A percentile compares a stretch with the other conserved stretches of the same genome.
Conservation (phyloP, 441 rosid species). For the Erodium moschatum region DNA sequence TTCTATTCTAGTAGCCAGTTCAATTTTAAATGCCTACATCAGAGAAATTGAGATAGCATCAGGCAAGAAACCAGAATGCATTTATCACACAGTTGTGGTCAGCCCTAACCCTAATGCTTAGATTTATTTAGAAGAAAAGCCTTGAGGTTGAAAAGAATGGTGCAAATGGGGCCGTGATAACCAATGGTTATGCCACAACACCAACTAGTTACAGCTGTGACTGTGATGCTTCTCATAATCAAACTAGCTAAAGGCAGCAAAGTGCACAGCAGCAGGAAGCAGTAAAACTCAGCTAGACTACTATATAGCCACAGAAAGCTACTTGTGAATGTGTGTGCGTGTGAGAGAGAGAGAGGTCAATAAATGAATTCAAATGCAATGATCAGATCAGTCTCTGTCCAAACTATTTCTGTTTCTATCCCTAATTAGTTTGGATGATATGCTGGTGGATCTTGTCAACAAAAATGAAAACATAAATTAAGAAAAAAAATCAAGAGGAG, state of each 20-base stretch:
- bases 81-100: background rate
- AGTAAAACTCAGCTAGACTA: background rate
- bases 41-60: background rate
- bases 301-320: constrained; percentile 1
- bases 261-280: background rate
- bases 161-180: background rate
- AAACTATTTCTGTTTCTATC: background rate
- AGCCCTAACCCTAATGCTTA: background rate
- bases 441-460: background rate
- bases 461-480: too few relatives aligned
- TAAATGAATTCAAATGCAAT: background rate
- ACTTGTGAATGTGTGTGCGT: too few relatives aligned
- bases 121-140: background rate
- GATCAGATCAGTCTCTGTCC: background rate
- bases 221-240: constrained; percentile 1
- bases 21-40: background rate
- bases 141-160: background rate
- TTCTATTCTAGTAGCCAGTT: background rate
- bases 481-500: background rate
- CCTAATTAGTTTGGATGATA: background rate
- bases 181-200: background rate
- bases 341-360: too few relatives aligned
- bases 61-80: constrained; percentile 2
- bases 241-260: background rate
- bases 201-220: background rate